phyloP scores from a whole-genome alignment of 1,284 basidiomycete genomes.

The Trichosporon sp. region DNA sequence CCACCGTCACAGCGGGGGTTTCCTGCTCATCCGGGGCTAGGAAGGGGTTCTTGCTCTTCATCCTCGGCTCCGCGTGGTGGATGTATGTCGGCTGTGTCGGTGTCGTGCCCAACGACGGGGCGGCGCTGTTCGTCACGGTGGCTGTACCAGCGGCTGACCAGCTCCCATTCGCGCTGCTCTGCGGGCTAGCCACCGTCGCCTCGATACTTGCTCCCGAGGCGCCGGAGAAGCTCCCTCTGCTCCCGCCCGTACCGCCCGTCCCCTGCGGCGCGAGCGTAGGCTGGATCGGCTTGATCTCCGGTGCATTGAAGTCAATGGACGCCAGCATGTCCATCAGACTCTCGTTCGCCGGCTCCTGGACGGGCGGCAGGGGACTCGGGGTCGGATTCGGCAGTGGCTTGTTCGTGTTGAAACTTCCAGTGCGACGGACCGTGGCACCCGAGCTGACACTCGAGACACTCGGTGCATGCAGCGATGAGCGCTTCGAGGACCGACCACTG shows the following conservation, averaged over 20 bases:
- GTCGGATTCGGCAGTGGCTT: slow-evolving; percentile 5
- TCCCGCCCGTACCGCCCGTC: slow-evolving; percentile 30
- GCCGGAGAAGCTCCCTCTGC: background rate
- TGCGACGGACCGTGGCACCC: background rate
- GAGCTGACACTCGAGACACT: background rate
- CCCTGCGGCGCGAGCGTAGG: slow-evolving; percentile 26
- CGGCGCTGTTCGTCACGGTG: background rate
- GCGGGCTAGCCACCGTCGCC: slow-evolving; percentile 11
- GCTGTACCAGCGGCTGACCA: background rate
- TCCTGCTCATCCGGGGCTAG: slow-evolving; percentile 71
- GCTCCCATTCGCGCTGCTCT: slow-evolving; percentile 7
- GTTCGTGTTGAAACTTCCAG: background rate
- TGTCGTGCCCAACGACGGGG: slow-evolving; percentile 1
- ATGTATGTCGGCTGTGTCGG: slow-evolving; percentile 18
- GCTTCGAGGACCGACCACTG: background rate
- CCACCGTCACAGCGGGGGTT: slow-evolving; percentile 35
- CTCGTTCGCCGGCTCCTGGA: slow-evolving; percentile 11
- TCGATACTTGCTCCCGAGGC: slow-evolving; percentile 13
- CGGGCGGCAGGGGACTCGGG: background rate
- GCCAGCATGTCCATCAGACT: slow-evolving; percentile 28
- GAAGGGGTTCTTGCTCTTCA: slow-evolving; percentile 54
- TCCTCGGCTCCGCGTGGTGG: slow-evolving; percentile 7
- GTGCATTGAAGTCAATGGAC: slow-evolving; percentile 25
- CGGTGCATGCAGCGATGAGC: background rate
- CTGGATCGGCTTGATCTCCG: slow-evolving; percentile 19